Percentiles rank a stretch among this genome's conserved stretches.
These are phyloP conservation scores for Novymonas esmeraldas DNA, from an alignment of 208 protist species.

Conservation along the genomic window DNA sequence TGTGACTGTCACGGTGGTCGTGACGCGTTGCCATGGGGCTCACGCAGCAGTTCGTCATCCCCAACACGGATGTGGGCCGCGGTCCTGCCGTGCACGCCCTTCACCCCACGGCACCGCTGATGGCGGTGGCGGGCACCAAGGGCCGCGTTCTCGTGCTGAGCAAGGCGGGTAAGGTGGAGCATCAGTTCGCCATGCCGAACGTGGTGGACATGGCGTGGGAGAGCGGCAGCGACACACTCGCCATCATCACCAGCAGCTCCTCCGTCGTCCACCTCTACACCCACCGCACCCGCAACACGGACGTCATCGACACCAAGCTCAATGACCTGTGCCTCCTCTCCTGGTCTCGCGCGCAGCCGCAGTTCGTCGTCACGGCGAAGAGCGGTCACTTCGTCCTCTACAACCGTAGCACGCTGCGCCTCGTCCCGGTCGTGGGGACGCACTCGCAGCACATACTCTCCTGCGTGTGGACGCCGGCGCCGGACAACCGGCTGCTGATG, in stretches of 20 bases:
- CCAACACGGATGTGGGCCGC: slow-evolving; percentile 57
- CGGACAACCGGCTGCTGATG: slow-evolving; percentile 79
- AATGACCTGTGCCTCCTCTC: slow-evolving; percentile 88
- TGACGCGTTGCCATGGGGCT: slow-evolving; percentile 57
- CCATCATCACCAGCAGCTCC: slow-evolving; percentile 78
- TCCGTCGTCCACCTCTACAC: slow-evolving; percentile 85
- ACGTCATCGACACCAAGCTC: slow-evolving; percentile 87
- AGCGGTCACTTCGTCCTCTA: slow-evolving; percentile 95
- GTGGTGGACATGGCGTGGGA: slow-evolving; percentile 93
- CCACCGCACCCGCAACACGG: slow-evolving; percentile 53
- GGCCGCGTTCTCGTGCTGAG: slow-evolving; percentile 80
- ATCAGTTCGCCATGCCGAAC: slow-evolving; percentile 71
- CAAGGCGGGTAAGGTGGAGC: slow-evolving; percentile 75
- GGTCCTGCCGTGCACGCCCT: slow-evolving; percentile 77
- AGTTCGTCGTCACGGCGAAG: slow-evolving; percentile 86
- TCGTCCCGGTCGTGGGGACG: slow-evolving; percentile 85
- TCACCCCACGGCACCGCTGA: slow-evolving; percentile 59
- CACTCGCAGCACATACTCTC: slow-evolving; percentile 91
- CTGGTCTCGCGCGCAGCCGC: slow-evolving; percentile 84
- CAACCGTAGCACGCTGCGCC: slow-evolving; percentile 92
- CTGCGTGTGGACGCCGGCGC: slow-evolving; percentile 80
- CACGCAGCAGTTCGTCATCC: slow-evolving; percentile 77
- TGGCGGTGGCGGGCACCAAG: slow-evolving; percentile 84
- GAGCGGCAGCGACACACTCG: slow-evolving; percentile 78
- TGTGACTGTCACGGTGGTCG: not conserved